Percentiles rank a stretch among this genome's conserved stretches.
Evolutionary conservation across 352 stramenopile genomes (phyloP).

Genomic region (Globisporangium orthogonon): DNA sequence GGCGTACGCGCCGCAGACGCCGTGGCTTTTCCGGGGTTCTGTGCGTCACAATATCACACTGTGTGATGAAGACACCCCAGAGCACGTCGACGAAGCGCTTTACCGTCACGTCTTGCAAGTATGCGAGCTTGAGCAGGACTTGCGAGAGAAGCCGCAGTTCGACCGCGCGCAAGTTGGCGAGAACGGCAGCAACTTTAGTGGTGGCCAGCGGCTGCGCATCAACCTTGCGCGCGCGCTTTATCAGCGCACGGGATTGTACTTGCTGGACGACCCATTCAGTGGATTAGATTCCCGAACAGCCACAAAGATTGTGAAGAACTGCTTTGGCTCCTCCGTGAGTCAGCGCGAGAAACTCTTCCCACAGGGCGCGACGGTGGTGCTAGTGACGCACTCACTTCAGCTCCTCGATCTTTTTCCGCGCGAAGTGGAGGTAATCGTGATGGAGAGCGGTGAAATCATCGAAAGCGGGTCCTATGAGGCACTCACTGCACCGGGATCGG

Average conservation of each 20-base stretch:
- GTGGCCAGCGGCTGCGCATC: conserved; percentile 76
- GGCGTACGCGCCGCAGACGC: conserved; percentile 71
- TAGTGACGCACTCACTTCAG: conserved; percentile 76
- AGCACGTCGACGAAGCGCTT: conserved; percentile 24
- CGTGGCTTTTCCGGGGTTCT: conserved; percentile 65
- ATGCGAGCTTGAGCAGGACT: conserved; percentile 73
- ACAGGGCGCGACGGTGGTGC: conserved; percentile 42
- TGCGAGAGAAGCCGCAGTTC: conserved; percentile 30
- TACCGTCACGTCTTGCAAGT: conserved; percentile 50
- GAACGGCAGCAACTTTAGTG: conserved; percentile 81
- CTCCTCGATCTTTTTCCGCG: conserved; percentile 46
- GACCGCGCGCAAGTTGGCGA: conserved; percentile 55
- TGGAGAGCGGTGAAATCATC: conserved; percentile 47
- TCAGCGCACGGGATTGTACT: conserved; percentile 50
- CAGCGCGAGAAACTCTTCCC: conserved; percentile 32
- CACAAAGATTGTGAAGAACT: conserved; percentile 36
- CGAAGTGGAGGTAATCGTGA: conserved; percentile 37
- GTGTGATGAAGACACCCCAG: conserved; percentile 15
- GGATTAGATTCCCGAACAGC: conserved; percentile 68
- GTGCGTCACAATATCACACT: conserved; percentile 68
- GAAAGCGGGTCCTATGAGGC: conserved; percentile 29
- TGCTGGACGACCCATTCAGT: conserved; percentile 88
- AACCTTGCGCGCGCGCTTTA: conserved; percentile 85
- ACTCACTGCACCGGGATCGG: conserved; percentile 15
- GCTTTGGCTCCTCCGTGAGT: conserved; percentile 27